Base-by-base conservation (phyloP, 805 yeast species). In the Metschnikowia gelsemii region DNA sequence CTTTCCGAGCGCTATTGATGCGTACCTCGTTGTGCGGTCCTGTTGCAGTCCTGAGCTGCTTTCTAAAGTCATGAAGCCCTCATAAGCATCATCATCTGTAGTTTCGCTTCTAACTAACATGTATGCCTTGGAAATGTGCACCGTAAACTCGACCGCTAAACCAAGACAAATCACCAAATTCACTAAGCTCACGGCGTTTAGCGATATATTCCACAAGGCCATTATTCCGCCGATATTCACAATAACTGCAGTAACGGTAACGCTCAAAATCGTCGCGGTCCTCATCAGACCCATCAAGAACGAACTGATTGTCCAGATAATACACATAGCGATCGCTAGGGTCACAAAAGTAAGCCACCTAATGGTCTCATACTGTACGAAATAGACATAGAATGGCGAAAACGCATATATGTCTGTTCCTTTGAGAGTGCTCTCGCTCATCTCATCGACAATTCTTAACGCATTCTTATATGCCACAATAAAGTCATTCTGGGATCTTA, bases 141-240 rank as follows among this genome's bases (percentile, higher is more conserved):
- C 78, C 45, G 96, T 88, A 58, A 91, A 93, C 62, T 93, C 99
- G 25, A 93, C 96, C 2, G 93, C 90, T 26, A 91, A 67, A 0
- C 99, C 99, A 2, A 84, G 81, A 59, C 97, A 91, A n/a, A 91
- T 91, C 25, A 93, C 75, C 42, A 91, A 72, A 54, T 91, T 91
- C 14, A 93, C 98, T 47, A 93, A 68, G 45, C 91, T 80, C 3
- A 91, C 87, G 0, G 96, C 98, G 58, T 91, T 91, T 35, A 91
- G 70, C 1, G 91, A 76, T 19, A 91, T 82, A 0, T 73, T 75
- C 79, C 88, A 81, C 5, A 84, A 12, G 0, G 82, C 76, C 89
- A 91, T 82, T 9, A 83, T 68, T 0, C 96, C 97, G 2, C 86
- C 87, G 42, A 91, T 81, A 57, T 85, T 80, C 25, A 79, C 64